Conservation (phyloP, 176 grass and related monocot species). For the Phyllostachys edulis region DNA sequence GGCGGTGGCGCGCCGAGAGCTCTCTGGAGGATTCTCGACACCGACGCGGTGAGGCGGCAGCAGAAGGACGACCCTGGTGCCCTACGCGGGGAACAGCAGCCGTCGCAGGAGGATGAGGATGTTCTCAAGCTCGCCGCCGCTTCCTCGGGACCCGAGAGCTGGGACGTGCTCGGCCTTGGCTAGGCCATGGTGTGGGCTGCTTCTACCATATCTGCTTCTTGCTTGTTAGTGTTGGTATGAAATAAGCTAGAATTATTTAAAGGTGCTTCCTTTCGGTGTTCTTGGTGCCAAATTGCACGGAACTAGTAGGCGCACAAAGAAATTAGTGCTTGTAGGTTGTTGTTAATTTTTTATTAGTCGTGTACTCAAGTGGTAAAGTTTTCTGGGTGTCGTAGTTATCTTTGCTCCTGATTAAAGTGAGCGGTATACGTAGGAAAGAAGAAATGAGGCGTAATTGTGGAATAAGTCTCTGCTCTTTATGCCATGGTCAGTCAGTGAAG, state of each 20-base stretch:
- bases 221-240: not conserved
- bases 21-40: slow-evolving; percentile 30
- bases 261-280: not conserved
- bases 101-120: slow-evolving; percentile 11
- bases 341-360: not conserved
- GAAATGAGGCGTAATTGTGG: no score
- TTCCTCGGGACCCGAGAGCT: slow-evolving; percentile 50
- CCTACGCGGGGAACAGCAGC: not conserved
- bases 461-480: no score
- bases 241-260: not conserved
- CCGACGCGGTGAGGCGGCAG: no score
- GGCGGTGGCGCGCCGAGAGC: not conserved
- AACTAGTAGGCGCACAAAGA: not conserved
- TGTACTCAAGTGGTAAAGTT: slow-evolving; percentile 40
- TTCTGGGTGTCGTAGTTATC: not conserved
- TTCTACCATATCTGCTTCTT: not conserved
- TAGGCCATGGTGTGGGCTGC: slow-evolving; percentile 72
- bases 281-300: not conserved
- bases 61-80: slow-evolving; percentile 27
- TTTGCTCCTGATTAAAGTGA: not conserved
- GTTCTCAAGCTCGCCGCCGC: slow-evolving; percentile 31
- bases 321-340: not conserved
- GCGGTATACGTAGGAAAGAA: no score
- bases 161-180: slow-evolving; percentile 88
- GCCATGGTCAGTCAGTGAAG: no score